These are phyloP conservation scores for Platismatia glauca DNA, from an alignment of 495 filamentous ascomycete species.

Conservation along the genomic window DNA sequence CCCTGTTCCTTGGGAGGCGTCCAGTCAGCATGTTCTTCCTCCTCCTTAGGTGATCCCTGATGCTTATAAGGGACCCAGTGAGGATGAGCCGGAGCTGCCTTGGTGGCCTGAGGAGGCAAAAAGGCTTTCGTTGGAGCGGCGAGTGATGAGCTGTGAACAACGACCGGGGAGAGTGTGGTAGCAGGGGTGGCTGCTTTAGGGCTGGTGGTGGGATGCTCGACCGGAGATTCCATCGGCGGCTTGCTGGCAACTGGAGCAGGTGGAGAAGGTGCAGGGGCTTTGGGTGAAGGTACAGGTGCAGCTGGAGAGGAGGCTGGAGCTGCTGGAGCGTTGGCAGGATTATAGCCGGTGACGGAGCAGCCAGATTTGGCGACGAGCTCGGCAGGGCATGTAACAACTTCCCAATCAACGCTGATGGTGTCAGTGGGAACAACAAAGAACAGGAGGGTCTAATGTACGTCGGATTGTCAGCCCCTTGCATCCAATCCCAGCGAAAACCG, in stretches of 20 bases:
- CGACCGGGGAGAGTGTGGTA: not conserved
- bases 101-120: not conserved
- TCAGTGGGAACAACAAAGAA: not conserved
- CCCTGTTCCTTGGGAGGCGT: not conserved
- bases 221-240: not conserved
- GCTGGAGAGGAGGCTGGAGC: slow-evolving; percentile 20
- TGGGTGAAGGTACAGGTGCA: not conserved
- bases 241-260: not conserved
- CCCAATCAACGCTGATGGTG: slow-evolving; percentile 37
- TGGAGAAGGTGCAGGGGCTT: not conserved
- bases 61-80: not conserved
- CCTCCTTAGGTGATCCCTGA: not conserved
- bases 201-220: not conserved
- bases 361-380: slow-evolving; percentile 49
- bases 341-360: slow-evolving; percentile 26
- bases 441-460: slow-evolving; percentile 10
- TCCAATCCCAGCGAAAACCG: slow-evolving; percentile 63
- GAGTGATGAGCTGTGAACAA: not conserved
- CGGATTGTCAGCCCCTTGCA: slow-evolving; percentile 53
- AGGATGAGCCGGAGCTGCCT: not conserved
- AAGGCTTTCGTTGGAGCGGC: not conserved
- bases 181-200: not conserved
- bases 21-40: not conserved
- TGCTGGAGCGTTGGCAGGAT: slow-evolving; percentile 18
- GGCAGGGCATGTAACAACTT: slow-evolving; percentile 51